Evolutionary conservation across 2,329 filamentous ascomycete species (phyloP).

Genomic region (Eutypa lata): DNA sequence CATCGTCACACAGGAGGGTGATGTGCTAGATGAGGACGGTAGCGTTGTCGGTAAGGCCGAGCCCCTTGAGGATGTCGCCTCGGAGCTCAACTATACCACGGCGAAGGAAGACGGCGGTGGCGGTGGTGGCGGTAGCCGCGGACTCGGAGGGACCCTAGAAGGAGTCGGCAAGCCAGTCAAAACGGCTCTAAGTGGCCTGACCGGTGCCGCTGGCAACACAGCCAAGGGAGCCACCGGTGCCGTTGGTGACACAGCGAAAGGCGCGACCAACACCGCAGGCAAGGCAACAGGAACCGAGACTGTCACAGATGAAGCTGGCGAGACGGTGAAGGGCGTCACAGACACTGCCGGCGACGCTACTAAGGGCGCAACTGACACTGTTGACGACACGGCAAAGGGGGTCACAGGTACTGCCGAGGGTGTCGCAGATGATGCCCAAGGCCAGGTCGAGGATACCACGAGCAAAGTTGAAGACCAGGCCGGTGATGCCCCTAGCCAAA

Average conservation of each 20-base stretch:
- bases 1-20: slow-evolving; percentile 34
- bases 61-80: slow-evolving; percentile 27
- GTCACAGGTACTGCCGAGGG: slow-evolving; percentile 8
- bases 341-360: slow-evolving; percentile 18
- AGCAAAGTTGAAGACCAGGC: slow-evolving; percentile 9
- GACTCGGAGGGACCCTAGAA: slow-evolving; percentile 17
- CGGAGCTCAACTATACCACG: slow-evolving; percentile 29
- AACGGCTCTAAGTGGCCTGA: slow-evolving; percentile 17
- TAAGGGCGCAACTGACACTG: slow-evolving; percentile 14
- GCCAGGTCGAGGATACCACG: slow-evolving; percentile 9
- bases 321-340: slow-evolving; percentile 18
- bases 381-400: slow-evolving; percentile 4
- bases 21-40: slow-evolving; percentile 30
- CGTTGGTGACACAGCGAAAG: slow-evolving; percentile 18
- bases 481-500: slow-evolving; percentile 10
- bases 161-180: slow-evolving; percentile 19
- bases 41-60: slow-evolving; percentile 30
- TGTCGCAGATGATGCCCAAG: slow-evolving; percentile 7
- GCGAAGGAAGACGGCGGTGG: slow-evolving; percentile 12
- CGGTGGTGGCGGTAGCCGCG: slow-evolving; percentile 1
- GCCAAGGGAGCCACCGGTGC: slow-evolving; percentile 20
- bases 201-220: slow-evolving; percentile 18
- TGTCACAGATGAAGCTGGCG: slow-evolving; percentile 19
- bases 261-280: slow-evolving; percentile 17
- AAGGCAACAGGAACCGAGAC: slow-evolving; percentile 16